phyloP scores from a whole-genome alignment of 192 early-diverging fungal genomes.

The Entomortierella beljakovae region DNA sequence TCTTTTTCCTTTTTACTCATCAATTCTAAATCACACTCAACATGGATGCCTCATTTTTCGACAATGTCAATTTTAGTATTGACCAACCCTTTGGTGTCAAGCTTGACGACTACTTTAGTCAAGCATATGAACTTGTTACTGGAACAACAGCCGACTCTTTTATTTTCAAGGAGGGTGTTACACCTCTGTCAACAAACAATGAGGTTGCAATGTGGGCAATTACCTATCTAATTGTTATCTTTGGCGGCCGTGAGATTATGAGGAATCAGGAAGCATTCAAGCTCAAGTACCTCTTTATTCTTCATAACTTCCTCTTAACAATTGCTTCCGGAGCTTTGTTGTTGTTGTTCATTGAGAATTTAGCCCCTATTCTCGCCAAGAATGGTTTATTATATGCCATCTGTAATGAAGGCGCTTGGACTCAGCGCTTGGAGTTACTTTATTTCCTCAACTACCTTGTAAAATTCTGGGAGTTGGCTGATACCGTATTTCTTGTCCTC shows the following conservation, averaged over 20 bases:
- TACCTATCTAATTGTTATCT: conserved; percentile 81
- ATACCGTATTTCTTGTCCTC: conserved; percentile 79
- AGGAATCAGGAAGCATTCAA: conserved; percentile 71
- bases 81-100: conserved; percentile 64
- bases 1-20: conserved; percentile 7
- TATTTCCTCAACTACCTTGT: conserved; percentile 94
- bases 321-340: conserved; percentile 76
- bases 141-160: conserved; percentile 54
- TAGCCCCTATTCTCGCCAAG: conserved; percentile 73
- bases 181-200: conserved; percentile 39
- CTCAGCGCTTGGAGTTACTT: conserved; percentile 80
- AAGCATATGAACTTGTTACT: conserved; percentile 48
- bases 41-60: conserved; percentile 24
- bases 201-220: conserved; percentile 60
- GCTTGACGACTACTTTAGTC: conserved; percentile 59
- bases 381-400: conserved; percentile 79
- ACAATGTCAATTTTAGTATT: conserved; percentile 32
- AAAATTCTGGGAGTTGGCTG: conserved; percentile 76
- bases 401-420: conserved; percentile 76
- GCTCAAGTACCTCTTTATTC: conserved; percentile 75
- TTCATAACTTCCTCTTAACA: conserved; percentile 86
- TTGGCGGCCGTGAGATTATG: conserved; percentile 82
- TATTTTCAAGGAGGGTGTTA: conserved; percentile 53
- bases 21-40: not conserved
- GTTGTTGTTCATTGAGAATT: conserved; percentile 78